A percentile compares a stretch with the other conserved stretches of the same genome.
phyloP scores from a whole-genome alignment of 768 basidiomycete genomes.

The Panellus pusillus region DNA sequence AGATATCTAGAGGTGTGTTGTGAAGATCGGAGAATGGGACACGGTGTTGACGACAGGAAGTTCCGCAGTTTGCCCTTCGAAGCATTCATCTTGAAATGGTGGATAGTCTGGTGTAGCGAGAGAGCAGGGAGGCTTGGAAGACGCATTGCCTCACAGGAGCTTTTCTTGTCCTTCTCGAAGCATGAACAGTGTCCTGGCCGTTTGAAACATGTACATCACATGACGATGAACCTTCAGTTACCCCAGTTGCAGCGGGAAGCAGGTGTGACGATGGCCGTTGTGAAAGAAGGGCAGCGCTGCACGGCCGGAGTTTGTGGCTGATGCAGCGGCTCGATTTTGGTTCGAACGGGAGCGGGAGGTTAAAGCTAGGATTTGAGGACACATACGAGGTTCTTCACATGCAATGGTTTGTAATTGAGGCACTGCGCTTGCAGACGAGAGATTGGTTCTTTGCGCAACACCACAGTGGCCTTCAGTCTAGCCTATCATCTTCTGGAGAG shows the following conservation, averaged over 20 bases:
- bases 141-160: neutral
- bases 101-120: neutral
- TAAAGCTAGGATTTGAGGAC: neutral
- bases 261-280: neutral
- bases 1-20: slow-evolving; percentile 3
- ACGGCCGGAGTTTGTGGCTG: neutral
- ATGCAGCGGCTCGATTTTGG: neutral
- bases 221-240: no score
- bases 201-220: neutral
- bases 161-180: neutral
- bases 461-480: no score
- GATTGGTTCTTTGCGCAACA: neutral
- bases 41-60: neutral
- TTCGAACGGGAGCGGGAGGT: neutral
- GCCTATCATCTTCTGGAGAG: neutral
- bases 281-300: neutral
- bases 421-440: neutral
- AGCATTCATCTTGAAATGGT: neutral
- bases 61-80: neutral
- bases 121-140: neutral
- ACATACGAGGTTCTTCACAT: neutral
- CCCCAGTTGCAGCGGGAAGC: neutral
- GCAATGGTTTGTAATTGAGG: no score
- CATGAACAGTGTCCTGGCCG: neutral
- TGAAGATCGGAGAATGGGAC: slow-evolving; percentile 7